Conservation (phyloP, 202 grass and related monocot species). For the Sporobolus alterniflorus region DNA sequence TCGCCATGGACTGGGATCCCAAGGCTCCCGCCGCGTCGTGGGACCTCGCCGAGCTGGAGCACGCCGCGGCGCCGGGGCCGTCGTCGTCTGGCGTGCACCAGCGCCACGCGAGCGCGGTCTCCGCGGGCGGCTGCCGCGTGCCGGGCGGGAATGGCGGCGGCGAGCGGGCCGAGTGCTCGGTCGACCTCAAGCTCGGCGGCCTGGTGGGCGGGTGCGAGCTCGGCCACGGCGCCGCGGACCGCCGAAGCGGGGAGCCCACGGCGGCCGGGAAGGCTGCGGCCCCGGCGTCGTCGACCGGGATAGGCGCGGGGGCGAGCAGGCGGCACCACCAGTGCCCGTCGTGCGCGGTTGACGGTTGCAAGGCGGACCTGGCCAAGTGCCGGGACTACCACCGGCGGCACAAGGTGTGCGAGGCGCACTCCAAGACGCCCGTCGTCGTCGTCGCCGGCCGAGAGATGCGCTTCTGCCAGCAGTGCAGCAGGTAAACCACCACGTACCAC, state of each 20-base stretch:
- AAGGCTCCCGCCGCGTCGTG: constrained; percentile 42
- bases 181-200: constrained; percentile 76
- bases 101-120: neutral
- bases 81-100: neutral
- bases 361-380: constrained; percentile 78
- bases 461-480: constrained; percentile 99
- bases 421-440: constrained; percentile 83
- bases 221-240: neutral
- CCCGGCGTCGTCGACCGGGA: neutral
- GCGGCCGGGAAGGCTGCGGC: neutral
- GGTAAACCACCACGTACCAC: constrained; percentile 41
- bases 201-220: constrained; percentile 62
- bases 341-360: constrained; percentile 90
- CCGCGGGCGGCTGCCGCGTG: too few species aligned
- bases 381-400: constrained; percentile 96
- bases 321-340: constrained; percentile 45
- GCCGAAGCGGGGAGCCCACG: neutral
- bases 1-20: constrained; percentile 83
- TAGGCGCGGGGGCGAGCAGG: constrained; percentile 4
- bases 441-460: constrained; percentile 82
- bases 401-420: constrained; percentile 95
- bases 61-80: neutral
- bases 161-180: constrained; percentile 46
- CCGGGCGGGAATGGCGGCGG: too few species aligned
- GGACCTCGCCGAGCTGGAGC: constrained; percentile 54